Evolutionary conservation across 1,284 basidiomycete species (phyloP).

Genomic region (Abortiporus biennis): DNA sequence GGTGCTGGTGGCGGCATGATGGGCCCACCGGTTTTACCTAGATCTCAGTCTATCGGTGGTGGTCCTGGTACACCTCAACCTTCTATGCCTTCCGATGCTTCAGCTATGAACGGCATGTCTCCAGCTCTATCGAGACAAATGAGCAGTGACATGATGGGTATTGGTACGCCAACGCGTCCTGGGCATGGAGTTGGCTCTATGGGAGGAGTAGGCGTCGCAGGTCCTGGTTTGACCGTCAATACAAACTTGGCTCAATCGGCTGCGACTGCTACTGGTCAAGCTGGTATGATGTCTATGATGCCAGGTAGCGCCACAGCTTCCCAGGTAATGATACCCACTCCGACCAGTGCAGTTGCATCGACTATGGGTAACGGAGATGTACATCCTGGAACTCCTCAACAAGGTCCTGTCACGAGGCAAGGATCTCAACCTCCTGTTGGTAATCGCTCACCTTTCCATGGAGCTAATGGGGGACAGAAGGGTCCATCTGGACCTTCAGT

Average conservation of each 20-base stretch:
- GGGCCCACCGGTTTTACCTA: conserved; percentile 21
- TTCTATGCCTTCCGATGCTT: conserved; percentile 1
- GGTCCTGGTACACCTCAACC: conserved; percentile 1
- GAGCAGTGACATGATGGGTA: not conserved
- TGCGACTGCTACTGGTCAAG: not conserved
- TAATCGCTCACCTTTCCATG: not conserved
- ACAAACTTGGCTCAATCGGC: conserved; percentile 2
- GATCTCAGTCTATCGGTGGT: conserved; percentile 8
- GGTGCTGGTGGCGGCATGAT: conserved; percentile 20
- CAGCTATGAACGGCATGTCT: too few relatives aligned
- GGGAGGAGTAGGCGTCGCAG: too few relatives aligned
- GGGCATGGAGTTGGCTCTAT: not conserved
- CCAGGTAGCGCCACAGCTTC: conserved; percentile 1
- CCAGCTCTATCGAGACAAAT: conserved; percentile 1
- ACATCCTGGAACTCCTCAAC: not conserved
- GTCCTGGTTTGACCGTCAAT: conserved; percentile 1
- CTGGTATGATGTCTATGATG: not conserved
- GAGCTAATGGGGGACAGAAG: not conserved
- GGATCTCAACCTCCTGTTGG: conserved; percentile 1
- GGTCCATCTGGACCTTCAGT: not conserved
- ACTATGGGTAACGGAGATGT: not conserved
- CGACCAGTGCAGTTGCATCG: not conserved
- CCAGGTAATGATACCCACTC: conserved; percentile 2
- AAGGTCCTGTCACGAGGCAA: not conserved
- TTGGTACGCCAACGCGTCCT: not conserved